Evolutionary conservation across 345 rosid species (phyloP).

Genomic region (Heritiera littoralis): DNA sequence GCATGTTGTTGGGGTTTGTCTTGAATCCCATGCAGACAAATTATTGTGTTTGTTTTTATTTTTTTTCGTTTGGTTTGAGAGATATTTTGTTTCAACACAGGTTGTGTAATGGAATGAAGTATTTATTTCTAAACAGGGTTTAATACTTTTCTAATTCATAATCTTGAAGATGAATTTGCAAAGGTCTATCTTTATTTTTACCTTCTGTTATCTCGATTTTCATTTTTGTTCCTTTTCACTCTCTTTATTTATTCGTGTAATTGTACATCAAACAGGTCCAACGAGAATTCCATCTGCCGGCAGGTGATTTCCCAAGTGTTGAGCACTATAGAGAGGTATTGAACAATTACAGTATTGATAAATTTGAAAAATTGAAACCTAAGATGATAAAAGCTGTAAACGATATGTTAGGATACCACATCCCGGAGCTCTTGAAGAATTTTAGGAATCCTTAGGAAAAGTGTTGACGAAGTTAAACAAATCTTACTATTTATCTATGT

Average conservation of each 20-base stretch:
- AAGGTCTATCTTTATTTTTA: constrained; percentile 47
- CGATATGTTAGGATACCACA: constrained; percentile 87
- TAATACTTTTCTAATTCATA: constrained; percentile 20
- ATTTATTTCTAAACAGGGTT: background rate
- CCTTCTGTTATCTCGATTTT: background rate
- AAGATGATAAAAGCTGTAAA: constrained; percentile 88
- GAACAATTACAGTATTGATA: constrained; percentile 70
- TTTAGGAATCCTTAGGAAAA: constrained; percentile 75
- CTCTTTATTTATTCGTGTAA: background rate
- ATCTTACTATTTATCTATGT: no score
- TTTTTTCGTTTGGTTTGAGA: no score
- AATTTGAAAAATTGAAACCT: constrained; percentile 80
- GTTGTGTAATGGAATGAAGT: constrained; percentile 31
- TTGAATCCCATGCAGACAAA: no score
- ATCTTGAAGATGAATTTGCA: constrained; percentile 71
- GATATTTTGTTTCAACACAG: constrained; percentile 17
- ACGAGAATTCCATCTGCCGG: constrained; percentile 76
- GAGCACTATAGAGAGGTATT: constrained; percentile 75
- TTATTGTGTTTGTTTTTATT: no score
- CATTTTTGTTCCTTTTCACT: no score
- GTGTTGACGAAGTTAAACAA: no score
- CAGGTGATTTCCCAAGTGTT: constrained; percentile 80
- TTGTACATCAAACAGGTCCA: constrained; percentile 54
- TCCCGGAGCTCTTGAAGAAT: constrained; percentile 80
- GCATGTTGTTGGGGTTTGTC: constrained; percentile 31